Evolutionary conservation across 163 green algal genomes (phyloP), one percentile per base, ranked within the genome.

Genomic region (Chlorella variabilis): DNA sequence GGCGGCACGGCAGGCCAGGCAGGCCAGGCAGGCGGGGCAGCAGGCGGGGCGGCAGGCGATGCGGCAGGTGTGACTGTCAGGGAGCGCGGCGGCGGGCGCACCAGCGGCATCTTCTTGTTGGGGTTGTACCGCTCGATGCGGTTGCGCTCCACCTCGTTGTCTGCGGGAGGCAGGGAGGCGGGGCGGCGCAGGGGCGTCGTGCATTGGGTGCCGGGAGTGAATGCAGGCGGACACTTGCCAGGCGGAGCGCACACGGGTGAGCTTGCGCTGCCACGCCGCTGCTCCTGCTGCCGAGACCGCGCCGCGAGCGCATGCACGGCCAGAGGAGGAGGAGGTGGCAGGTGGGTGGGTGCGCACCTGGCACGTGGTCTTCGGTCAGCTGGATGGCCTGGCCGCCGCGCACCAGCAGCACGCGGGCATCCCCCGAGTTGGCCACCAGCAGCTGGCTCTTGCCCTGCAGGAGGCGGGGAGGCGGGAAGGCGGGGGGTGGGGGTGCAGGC

Each of bases 51-150:
- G 9, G 42, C 42, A 51, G 65, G n/a, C n/a, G n/a, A n/a, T n/a
- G n/a, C n/a, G n/a, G n/a, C n/a, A n/a, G n/a, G n/a, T n/a, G n/a
- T n/a, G n/a, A n/a, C n/a, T n/a, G n/a, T n/a, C n/a, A n/a, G n/a
- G n/a, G n/a, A n/a, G n/a, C n/a, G n/a, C n/a, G n/a, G n/a, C n/a
- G n/a, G n/a, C n/a, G n/a, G n/a, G n/a, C n/a, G n/a, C 31, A 94
- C 94, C 58, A 97, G 88, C 23, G 95, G 92, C 87, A 96, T 89
- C 78, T 93, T 94, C 23, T 93, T 94, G 90, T 98, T 99, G 27
- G 96, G 96, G 88, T 99, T 99, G 39, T 91, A 89, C 9, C 33
- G 11, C 92, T 99, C 96, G 81, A 99, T 99, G 74, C 97, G 92
- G 51, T 87, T 83, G 25, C 96, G 89, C 90, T 99, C 96, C 27